phyloP scores from a whole-genome alignment of 2,329 filamentous ascomycete species.

The Venturia oleaginea region DNA sequence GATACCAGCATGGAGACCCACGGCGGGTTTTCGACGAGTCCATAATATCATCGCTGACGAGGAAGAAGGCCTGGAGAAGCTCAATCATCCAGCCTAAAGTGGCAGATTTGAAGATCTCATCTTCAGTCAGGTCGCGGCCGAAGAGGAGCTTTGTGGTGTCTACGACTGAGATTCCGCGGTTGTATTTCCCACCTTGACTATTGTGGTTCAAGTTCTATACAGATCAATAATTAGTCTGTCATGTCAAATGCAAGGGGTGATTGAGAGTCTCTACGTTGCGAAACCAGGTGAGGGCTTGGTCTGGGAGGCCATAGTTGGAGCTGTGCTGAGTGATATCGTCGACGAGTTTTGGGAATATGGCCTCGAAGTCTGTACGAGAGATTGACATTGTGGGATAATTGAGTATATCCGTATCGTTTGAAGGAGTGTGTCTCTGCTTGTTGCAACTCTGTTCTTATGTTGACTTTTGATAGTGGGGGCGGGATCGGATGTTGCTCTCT shows the following conservation, averaged over 20 bases:
- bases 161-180: constrained; percentile 95
- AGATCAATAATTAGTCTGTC: not conserved
- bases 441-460: not conserved
- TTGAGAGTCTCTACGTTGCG: constrained; percentile 21
- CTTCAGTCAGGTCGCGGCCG: constrained; percentile 58
- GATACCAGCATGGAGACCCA: constrained; percentile 94
- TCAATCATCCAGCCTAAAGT: constrained; percentile 96
- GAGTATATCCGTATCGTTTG: not conserved
- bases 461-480: constrained; percentile 3
- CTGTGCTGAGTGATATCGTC: constrained; percentile 73
- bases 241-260: not conserved
- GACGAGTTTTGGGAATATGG: constrained; percentile 77
- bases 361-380: constrained; percentile 79
- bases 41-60: constrained; percentile 99
- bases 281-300: constrained; percentile 77
- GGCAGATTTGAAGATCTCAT: constrained; percentile 82
- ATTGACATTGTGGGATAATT: constrained; percentile 47
- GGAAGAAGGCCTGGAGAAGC: constrained; percentile 96
- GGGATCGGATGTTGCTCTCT: not conserved
- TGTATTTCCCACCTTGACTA: constrained; percentile 90
- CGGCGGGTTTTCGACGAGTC: constrained; percentile 90
- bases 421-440: not conserved
- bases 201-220: constrained; percentile 72
- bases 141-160: constrained; percentile 80
- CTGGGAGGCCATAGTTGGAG: constrained; percentile 71